phyloP scores from a whole-genome alignment of 2,329 filamentous ascomycete genomes.

The Penicillium brevicompactum region DNA sequence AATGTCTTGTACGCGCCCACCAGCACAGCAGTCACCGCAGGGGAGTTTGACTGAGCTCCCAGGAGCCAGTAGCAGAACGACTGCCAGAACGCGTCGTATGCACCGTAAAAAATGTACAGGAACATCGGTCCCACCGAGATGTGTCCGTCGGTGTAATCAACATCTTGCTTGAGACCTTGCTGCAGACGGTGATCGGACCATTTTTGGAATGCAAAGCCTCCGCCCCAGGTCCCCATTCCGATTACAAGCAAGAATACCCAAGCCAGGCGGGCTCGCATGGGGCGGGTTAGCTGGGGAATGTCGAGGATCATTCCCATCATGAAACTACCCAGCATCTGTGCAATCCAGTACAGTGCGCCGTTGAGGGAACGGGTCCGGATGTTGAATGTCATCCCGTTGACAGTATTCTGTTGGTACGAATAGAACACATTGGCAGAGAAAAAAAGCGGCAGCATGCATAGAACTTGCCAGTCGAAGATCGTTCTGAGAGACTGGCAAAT shows the following conservation, averaged over 20 bases:
- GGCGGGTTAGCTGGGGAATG: slow-evolving; percentile 45
- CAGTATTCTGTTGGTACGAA: slow-evolving; percentile 59
- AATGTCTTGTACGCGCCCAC: slow-evolving; percentile 53
- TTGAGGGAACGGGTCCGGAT: slow-evolving; percentile 60
- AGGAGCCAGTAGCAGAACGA: slow-evolving; percentile 65
- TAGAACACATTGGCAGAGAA: slow-evolving; percentile 60
- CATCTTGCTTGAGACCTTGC: slow-evolving; percentile 44
- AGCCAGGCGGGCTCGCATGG: slow-evolving; percentile 50
- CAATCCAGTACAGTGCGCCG: slow-evolving; percentile 58
- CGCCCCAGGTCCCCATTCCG: slow-evolving; percentile 59
- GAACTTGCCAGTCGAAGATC: slow-evolving; percentile 47
- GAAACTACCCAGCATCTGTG: slow-evolving; percentile 58
- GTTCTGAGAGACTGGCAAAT: slow-evolving; percentile 38
- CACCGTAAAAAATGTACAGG: slow-evolving; percentile 71
- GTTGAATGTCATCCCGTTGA: slow-evolving; percentile 59
- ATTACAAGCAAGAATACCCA: slow-evolving; percentile 52
- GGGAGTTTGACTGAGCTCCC: slow-evolving; percentile 48
- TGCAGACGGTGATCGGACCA: slow-evolving; percentile 53
- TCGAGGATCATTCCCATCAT: slow-evolving; percentile 46
- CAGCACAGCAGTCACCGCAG: slow-evolving; percentile 45
- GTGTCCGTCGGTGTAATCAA: slow-evolving; percentile 51
- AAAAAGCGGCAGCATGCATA: slow-evolving; percentile 57
- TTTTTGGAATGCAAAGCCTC: slow-evolving; percentile 67
- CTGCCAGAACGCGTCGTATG: slow-evolving; percentile 70
- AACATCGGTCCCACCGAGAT: slow-evolving; percentile 66